Evolutionary conservation across 2,329 filamentous ascomycete genomes (phyloP), one percentile per base, ranked within the genome.

Genomic region (Stachybotrys echinatus): DNA sequence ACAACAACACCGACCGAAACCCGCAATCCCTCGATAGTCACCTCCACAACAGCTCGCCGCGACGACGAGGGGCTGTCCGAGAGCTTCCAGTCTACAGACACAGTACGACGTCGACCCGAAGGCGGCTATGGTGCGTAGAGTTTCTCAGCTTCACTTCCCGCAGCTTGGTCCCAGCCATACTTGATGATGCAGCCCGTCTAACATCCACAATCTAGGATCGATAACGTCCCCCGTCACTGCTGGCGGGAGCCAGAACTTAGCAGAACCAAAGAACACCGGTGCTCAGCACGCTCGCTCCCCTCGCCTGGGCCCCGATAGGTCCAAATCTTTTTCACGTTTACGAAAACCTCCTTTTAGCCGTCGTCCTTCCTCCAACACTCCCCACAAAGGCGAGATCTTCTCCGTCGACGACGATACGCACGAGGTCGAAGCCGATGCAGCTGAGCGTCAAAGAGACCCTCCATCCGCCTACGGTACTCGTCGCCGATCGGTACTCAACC

Each of bases 331-430:
- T 23, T 58, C 68, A 21, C 76, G 79, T 55, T 76, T 84, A 14
- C 84, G 82, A 65, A 95, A 92, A 65, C 90, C 90, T 18, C 71
- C 80, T 12, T 81, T 92, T 67, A 67, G 80, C 51, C 85, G 89
- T 58, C 85, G 90, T 53, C 77, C 85, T 51, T 92, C 89, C 2
- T 90, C 89, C 21, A 88, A 81, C 50, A 83, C 83, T 39, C 91
- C 90, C 3, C 83, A 92, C 64, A 86, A 89, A 48, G 89, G 92
- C 23, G 88, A 88, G 54, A 78, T 92, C 52, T 97, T 95, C 70
- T 96, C 92, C 0, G 89, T 89, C 45, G 92, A 97, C 64, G 92
- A 97, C 65, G 91, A 90, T 62, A 75, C 84, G 21, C 79, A 83
- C 55, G 92, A 96, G 67, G 83, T 96, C 19, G 85, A 89, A 62